Conservation (phyloP, 768 basidiomycete genomes). For the Crepidotus variabilis region DNA sequence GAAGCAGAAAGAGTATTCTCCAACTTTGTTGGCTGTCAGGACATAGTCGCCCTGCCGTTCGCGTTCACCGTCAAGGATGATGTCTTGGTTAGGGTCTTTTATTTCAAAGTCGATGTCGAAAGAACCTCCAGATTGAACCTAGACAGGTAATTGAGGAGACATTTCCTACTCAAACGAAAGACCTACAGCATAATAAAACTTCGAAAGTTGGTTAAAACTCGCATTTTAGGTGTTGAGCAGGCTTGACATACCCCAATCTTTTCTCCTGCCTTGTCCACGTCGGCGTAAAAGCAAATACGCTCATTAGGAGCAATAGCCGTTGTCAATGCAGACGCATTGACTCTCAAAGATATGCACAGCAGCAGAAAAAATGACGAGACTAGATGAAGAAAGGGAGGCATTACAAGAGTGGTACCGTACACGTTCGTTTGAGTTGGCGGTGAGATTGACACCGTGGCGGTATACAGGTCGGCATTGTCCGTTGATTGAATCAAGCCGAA, state of each 20-base stretch:
- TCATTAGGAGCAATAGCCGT: constrained; percentile 78
- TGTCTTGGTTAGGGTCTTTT: constrained; percentile 85
- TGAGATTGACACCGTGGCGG: neutral
- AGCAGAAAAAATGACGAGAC: constrained; percentile 31
- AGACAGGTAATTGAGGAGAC: neutral
- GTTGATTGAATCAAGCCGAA: neutral
- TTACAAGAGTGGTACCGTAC: constrained; percentile 10
- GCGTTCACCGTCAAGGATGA: constrained; percentile 81
- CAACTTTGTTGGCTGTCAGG: constrained; percentile 87
- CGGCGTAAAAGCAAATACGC: constrained; percentile 89
- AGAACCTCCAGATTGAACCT: constrained; percentile 96
- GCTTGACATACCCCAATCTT: constrained; percentile 72
- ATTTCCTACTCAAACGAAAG: neutral
- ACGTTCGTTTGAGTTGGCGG: neutral
- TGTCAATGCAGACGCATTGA: constrained; percentile 66
- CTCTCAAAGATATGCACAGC: constrained; percentile 29
- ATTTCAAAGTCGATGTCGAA: constrained; percentile 96
- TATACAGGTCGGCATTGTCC: neutral
- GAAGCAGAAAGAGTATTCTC: constrained; percentile 95
- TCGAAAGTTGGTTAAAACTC: constrained; percentile 2
- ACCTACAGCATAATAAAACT: constrained; percentile 97
- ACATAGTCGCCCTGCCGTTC: constrained; percentile 98
- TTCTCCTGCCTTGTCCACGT: constrained; percentile 93
- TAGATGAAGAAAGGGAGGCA: constrained; percentile 25
- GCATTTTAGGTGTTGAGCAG: neutral